Conservation (phyloP, 202 grass and related monocot genomes). For the Zizania palustris region DNA sequence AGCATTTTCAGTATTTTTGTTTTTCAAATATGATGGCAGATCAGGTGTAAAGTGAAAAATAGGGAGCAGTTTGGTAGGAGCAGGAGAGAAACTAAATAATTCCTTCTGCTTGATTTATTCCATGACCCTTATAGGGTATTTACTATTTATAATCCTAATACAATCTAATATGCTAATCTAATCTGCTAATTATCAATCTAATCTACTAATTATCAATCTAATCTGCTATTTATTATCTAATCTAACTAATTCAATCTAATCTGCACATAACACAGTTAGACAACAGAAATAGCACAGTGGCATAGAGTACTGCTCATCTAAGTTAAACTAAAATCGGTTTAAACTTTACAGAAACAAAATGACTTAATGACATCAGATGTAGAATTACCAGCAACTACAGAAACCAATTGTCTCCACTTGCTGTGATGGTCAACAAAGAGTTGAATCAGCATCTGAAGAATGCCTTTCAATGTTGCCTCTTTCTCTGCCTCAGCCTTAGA, state of each 20-base stretch:
- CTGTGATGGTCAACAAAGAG: conserved; percentile 75
- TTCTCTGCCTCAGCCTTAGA: conserved; percentile 81
- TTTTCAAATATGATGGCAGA: conserved; percentile 12
- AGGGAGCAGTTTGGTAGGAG: too few species aligned
- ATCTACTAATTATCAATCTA: too few species aligned
- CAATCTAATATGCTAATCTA: too few species aligned
- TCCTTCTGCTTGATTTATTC: too few species aligned
- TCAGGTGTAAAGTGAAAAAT: conserved; percentile 29
- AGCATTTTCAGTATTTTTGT: conserved; percentile 13
- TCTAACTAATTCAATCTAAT: too few species aligned
- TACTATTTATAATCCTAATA: too few species aligned
- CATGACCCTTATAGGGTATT: too few species aligned
- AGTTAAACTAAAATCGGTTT: conserved; percentile 29
- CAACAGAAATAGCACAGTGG: not conserved
- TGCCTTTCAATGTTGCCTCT: conserved; percentile 83
- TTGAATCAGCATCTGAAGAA: conserved; percentile 84
- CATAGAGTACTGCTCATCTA: conserved; percentile 1
- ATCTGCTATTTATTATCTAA: too few species aligned
- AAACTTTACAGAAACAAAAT: not conserved
- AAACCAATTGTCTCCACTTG: conserved; percentile 86
- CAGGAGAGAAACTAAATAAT: too few species aligned
- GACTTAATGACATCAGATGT: conserved; percentile 18
- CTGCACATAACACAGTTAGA: too few species aligned
- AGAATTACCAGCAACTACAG: conserved; percentile 72
- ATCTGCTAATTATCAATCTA: too few species aligned